These are phyloP conservation scores for Cairneyella variabilis DNA, from an alignment of 495 filamentous ascomycete genomes.

Conservation along the genomic window DNA sequence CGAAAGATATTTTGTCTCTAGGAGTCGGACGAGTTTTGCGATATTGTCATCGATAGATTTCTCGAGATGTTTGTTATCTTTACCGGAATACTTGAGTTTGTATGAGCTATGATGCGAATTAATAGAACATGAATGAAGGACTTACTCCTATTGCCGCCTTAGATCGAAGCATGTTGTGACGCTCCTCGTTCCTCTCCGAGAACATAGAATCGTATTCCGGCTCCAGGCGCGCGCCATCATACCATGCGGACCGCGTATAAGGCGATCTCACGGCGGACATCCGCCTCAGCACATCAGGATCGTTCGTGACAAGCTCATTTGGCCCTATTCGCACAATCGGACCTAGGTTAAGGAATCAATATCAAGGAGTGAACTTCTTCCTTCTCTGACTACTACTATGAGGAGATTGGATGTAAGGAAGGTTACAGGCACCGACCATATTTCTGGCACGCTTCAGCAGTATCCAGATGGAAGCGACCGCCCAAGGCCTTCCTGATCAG, in stretches of 20 bases:
- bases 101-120: background rate
- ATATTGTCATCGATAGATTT: conserved; percentile 29
- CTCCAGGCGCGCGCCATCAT: conserved; percentile 26
- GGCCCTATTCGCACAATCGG: conserved; percentile 40
- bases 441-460: conserved; percentile 11
- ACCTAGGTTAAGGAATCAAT: conserved; percentile 22
- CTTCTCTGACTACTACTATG: too few species aligned
- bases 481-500: background rate
- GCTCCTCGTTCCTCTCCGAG: conserved; percentile 25
- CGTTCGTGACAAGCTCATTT: conserved; percentile 36
- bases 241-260: conserved; percentile 31
- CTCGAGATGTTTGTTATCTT: conserved; percentile 37
- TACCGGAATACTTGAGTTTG: conserved; percentile 32
- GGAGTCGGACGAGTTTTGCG: conserved; percentile 25
- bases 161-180: conserved; percentile 32
- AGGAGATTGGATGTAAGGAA: too few species aligned
- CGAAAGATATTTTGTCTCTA: conserved; percentile 32
- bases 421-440: conserved; percentile 17
- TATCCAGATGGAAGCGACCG: conserved; percentile 7
- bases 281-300: conserved; percentile 31
- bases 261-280: conserved; percentile 33
- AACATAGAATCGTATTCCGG: conserved; percentile 33
- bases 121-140: background rate
- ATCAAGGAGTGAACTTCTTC: background rate
- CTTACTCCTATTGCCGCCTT: conserved; percentile 29